Evolutionary conservation across 352 stramenopile genomes (phyloP), one percentile per base, ranked within the genome.

Genomic region (Phytophthora agathidicida): DNA sequence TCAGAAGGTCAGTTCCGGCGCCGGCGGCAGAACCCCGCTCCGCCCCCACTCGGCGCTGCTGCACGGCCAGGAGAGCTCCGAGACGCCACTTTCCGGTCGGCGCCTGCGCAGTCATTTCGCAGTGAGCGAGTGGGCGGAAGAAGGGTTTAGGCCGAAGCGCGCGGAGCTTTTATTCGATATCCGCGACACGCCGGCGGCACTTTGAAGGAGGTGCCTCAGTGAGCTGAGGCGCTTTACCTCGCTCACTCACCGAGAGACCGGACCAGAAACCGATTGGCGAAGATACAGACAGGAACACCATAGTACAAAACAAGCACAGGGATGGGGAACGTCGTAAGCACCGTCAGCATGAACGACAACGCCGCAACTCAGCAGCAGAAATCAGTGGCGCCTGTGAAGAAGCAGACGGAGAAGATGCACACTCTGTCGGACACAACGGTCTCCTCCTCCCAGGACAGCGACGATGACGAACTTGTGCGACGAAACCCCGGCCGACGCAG

Each of bases 351-450:
- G 16, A 62, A 38, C 38, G 41, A 38, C 28, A 38, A 16, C 19
- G 53, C 20, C 36, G n/a, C 26, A 22, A 32, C 23, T 2, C 14
- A 47, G 26, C 13, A 58, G n/a, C 33, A 22, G 28, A 14, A 43
- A 9, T 31, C 23, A n/a, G n/a, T n/a, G n/a, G 22, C 50, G 27
- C 20, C 35, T 10, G 14, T 26, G 22, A 28, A 38, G 37, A 43
- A 31, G 14, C 32, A 7, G 24, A 43, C 47, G 36, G 48, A 67
- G 30, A 85, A 83, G 43, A 51, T 53, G 36, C 71, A 86, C 54
- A 75, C 75, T 55, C 58, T 86, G n/a, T 89, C 80, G 1, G 73
- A 84, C 28, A 80, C 73, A 44, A 85, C 77, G 3, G 52, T 77
- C 8, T 75, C 73, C 10, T 75, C 71, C 11, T 78, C 50, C n/a